phyloP scores from a whole-genome alignment of 345 rosid species.

The Eucalyptus camaldulensis region DNA sequence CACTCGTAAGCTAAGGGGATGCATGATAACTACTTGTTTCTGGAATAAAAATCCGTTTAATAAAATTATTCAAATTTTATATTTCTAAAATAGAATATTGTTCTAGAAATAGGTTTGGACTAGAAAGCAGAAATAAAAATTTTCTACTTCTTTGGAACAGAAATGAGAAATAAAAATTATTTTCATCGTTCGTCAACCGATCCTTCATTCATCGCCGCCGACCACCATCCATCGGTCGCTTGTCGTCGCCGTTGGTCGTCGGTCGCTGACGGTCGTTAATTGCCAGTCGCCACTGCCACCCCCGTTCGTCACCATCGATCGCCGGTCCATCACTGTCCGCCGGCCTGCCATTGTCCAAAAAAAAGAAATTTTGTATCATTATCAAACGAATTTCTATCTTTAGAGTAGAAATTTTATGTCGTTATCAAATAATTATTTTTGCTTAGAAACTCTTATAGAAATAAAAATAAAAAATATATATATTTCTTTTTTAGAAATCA shows the following conservation, averaged over 20 bases:
- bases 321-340: fast-evolving
- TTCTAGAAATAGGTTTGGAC: fast-evolving
- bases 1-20: not conserved
- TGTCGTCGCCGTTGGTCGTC: fast-evolving
- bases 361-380: fast-evolving
- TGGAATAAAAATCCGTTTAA: too few relatives aligned
- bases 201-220: too few relatives aligned
- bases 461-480: fast-evolving
- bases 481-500: fast-evolving
- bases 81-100: too few relatives aligned
- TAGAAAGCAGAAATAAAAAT: fast-evolving
- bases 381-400: fast-evolving
- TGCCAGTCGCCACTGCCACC: fast-evolving
- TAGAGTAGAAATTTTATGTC: fast-evolving
- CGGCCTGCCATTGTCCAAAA: fast-evolving
- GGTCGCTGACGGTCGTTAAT: fast-evolving
- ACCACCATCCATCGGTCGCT: too few relatives aligned
- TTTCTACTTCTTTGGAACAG: too few relatives aligned
- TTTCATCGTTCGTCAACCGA: fast-evolving
- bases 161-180: fast-evolving
- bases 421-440: too few relatives aligned
- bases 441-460: fast-evolving
- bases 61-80: fast-evolving
- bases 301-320: fast-evolving
- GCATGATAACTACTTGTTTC: fast-evolving